These are phyloP conservation scores for Cyberlindnera petersonii DNA, from an alignment of 805 yeast genomes.

Conservation along the genomic window DNA sequence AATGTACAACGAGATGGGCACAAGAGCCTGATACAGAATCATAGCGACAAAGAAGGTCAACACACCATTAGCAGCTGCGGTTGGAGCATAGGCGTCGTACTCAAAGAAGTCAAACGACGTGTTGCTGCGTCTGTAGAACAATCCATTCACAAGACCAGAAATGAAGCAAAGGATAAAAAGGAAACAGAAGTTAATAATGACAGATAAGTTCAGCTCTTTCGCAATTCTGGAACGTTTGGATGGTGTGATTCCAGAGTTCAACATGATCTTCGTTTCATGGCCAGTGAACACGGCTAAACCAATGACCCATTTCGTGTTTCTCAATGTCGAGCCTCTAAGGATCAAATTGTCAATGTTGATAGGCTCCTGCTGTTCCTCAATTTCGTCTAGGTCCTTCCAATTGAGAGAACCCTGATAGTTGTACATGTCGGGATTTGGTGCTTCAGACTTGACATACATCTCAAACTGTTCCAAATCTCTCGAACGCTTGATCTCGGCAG, in stretches of 20 bases:
- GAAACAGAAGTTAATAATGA: slow-evolving; percentile 58
- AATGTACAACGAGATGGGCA: slow-evolving; percentile 78
- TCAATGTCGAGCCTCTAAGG: slow-evolving; percentile 66
- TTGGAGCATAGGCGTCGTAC: slow-evolving; percentile 60
- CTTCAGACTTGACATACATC: slow-evolving; percentile 72
- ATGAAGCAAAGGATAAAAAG: slow-evolving; percentile 63
- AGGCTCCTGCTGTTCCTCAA: slow-evolving; percentile 45
- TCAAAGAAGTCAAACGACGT: slow-evolving; percentile 61
- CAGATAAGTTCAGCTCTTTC: slow-evolving; percentile 66
- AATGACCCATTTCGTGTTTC: slow-evolving; percentile 79
- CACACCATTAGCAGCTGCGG: slow-evolving; percentile 64
- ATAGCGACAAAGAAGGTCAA: slow-evolving; percentile 71
- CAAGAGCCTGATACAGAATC: slow-evolving; percentile 72
- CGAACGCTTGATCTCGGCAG: slow-evolving; percentile 43
- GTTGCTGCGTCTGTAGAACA: slow-evolving; percentile 44
- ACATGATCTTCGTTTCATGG: slow-evolving; percentile 73
- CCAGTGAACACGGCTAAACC: slow-evolving; percentile 77
- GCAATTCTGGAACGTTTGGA: slow-evolving; percentile 74
- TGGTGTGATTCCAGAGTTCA: slow-evolving; percentile 76
- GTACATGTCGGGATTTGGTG: slow-evolving; percentile 74
- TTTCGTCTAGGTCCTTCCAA: slow-evolving; percentile 39
- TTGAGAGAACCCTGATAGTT: slow-evolving; percentile 67
- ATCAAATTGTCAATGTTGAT: slow-evolving; percentile 64
- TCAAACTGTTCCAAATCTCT: slow-evolving; percentile 44
- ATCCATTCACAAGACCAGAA: slow-evolving; percentile 69